Conservation (phyloP, 2,329 filamentous ascomycete genomes). For the Penicillium sp. region DNA sequence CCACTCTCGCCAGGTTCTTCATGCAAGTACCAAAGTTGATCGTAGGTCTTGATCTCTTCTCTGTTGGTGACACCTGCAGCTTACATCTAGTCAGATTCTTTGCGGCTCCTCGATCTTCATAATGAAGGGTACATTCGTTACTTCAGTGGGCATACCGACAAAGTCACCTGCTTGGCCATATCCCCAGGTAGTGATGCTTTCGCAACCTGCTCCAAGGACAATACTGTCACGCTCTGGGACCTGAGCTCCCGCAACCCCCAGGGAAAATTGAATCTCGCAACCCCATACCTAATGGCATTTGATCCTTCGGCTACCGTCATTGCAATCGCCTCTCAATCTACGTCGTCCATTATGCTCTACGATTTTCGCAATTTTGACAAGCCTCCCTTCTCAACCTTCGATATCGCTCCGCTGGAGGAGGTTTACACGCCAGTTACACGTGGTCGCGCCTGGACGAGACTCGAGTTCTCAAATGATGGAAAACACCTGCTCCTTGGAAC, state of each 20-base stretch:
- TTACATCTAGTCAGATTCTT: slow-evolving; percentile 50
- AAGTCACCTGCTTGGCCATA: slow-evolving; percentile 76
- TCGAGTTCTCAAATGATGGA: slow-evolving; percentile 95
- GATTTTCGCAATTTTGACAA: slow-evolving; percentile 92
- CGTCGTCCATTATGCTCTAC: slow-evolving; percentile 78
- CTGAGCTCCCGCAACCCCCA: slow-evolving; percentile 71
- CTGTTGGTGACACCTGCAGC: slow-evolving; percentile 1
- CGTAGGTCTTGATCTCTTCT: slow-evolving; percentile 50
- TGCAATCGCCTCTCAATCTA: slow-evolving; percentile 75
- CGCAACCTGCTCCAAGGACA: slow-evolving; percentile 83
- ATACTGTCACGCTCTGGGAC: slow-evolving; percentile 89
- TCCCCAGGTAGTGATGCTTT: slow-evolving; percentile 87
- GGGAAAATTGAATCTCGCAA: slow-evolving; percentile 72
- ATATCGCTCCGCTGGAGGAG: slow-evolving; percentile 59
- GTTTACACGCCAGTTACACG: slow-evolving; percentile 46
- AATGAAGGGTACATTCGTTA: slow-evolving; percentile 96
- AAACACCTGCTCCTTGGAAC: slow-evolving; percentile 80
- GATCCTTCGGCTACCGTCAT: slow-evolving; percentile 91
- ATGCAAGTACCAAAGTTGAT: slow-evolving; percentile 92
- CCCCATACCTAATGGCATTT: slow-evolving; percentile 77
- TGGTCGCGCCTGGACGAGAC: slow-evolving; percentile 65
- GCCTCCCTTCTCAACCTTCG: slow-evolving; percentile 78
- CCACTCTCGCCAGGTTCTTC: slow-evolving; percentile 82
- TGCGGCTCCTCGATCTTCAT: slow-evolving; percentile 78
- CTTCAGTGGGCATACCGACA: slow-evolving; percentile 80